A percentile compares a stretch with the other conserved stretches of the same genome.
Conservation (phyloP, 1,139 yeast genomes). For the Pichiaceae sp. region DNA sequence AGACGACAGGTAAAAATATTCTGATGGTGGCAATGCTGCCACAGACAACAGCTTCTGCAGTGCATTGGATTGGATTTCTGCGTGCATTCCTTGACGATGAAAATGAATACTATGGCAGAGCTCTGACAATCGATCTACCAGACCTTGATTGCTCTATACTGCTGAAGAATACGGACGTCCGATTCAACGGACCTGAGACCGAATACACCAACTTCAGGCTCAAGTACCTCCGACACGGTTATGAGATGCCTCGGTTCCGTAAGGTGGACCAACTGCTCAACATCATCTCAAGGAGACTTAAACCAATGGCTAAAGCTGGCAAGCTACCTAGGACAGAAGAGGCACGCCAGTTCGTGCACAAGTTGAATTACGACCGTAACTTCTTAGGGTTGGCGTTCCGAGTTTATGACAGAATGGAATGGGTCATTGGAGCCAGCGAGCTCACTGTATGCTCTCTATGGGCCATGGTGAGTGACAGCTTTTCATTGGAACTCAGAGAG, state of each 20-base stretch:
- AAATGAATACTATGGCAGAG: conserved; percentile 16
- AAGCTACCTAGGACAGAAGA: conserved; percentile 5
- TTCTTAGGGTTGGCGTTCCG: conserved; percentile 43
- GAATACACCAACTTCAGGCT: conserved; percentile 8
- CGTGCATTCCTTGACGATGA: conserved; percentile 30
- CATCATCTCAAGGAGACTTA: conserved; percentile 2
- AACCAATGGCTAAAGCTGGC: conserved; percentile 2
- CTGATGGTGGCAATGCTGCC: conserved; percentile 37
- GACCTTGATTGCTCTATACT: conserved; percentile 34
- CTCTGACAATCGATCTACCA: conserved; percentile 41
- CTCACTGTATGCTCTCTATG: conserved; percentile 36
- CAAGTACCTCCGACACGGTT: conserved; percentile 25
- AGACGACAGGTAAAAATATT: conserved; percentile 10
- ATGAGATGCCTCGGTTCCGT: conserved; percentile 26
- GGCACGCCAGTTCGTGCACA: conserved; percentile 18
- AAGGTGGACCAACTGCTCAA: conserved; percentile 30
- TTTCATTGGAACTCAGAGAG: conserved; percentile 53
- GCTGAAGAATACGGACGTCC: conserved; percentile 3
- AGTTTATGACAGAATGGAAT: conserved; percentile 66
- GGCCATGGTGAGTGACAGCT: conserved; percentile 30
- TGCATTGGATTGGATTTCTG: conserved; percentile 60
- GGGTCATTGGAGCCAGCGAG: conserved; percentile 53
- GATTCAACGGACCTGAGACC: not conserved
- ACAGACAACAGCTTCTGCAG: conserved; percentile 42
- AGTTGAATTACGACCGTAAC: conserved; percentile 16